A percentile compares a stretch with the other conserved stretches of the same genome.
Conservation (phyloP, 495 filamentous ascomycete species). For the Lichenothelia convexa region DNA sequence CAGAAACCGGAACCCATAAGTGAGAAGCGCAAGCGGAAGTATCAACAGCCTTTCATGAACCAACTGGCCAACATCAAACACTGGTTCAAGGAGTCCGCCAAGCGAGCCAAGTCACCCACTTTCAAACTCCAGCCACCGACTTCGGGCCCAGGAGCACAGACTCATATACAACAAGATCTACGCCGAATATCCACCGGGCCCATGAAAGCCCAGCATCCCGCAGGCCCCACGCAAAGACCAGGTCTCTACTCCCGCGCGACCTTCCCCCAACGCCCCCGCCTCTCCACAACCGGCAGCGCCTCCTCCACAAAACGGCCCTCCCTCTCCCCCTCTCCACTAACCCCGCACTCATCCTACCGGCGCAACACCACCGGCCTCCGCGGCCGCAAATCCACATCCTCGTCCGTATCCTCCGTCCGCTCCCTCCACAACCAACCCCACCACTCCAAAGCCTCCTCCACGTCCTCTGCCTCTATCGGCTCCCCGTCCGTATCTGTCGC, state of each 20-base stretch:
- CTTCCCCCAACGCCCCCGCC: conserved; percentile 10
- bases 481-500: conserved; percentile 41
- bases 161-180: not conserved
- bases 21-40: conserved; percentile 37
- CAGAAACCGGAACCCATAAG: conserved; percentile 34
- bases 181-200: conserved; percentile 10
- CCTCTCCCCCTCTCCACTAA: conserved; percentile 74
- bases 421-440: conserved; percentile 64
- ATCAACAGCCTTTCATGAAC: conserved; percentile 53
- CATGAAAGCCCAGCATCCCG: conserved; percentile 6
- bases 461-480: conserved; percentile 58
- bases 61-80: conserved; percentile 75
- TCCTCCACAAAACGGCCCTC: conserved; percentile 52
- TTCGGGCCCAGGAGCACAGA: not conserved
- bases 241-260: conserved; percentile 15
- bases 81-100: conserved; percentile 65
- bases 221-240: conserved; percentile 11
- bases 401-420: conserved; percentile 80
- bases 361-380: conserved; percentile 58
- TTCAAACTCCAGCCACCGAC: conserved; percentile 26
- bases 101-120: conserved; percentile 49
- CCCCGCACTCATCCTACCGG: conserved; percentile 67
- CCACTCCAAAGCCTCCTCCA: conserved; percentile 87
- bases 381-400: conserved; percentile 89
- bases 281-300: conserved; percentile 26